Evolutionary conservation across 2,329 filamentous ascomycete genomes (phyloP).

Genomic region (Pleochaeta shiraiana): DNA sequence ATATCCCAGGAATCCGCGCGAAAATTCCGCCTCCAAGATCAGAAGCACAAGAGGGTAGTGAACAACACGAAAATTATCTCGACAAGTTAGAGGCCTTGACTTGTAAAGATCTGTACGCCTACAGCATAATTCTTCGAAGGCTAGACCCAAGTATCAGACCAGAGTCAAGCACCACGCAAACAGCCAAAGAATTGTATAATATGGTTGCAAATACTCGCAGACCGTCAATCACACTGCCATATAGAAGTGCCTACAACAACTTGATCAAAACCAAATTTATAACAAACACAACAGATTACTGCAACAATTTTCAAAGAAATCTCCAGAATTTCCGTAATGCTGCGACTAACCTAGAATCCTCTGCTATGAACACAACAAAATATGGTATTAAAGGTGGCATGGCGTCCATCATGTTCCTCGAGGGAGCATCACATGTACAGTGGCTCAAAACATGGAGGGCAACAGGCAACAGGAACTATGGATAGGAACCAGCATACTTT

Average conservation of each 20-base stretch:
- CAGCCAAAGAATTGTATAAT: neutral
- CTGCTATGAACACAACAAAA: neutral
- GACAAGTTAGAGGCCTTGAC: neutral
- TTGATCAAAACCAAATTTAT: neutral
- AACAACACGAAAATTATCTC: neutral
- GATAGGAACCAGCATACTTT: neutral
- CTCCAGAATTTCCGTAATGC: neutral
- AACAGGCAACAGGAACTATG: neutral
- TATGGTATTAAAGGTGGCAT: neutral
- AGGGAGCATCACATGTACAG: neutral
- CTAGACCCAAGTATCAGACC: neutral
- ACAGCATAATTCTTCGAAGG: neutral
- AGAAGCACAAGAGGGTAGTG: neutral
- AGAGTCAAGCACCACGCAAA: neutral
- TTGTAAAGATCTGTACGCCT: neutral
- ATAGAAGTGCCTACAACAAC: neutral
- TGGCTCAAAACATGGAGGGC: neutral
- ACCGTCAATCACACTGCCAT: neutral
- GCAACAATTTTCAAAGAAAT: neutral
- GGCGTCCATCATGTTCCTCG: neutral
- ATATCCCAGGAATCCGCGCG: neutral
- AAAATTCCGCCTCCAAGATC: neutral
- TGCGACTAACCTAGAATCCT: neutral
- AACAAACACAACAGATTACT: neutral
- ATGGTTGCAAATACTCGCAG: slow-evolving; percentile 1